phyloP scores from a whole-genome alignment of 2,329 filamentous ascomycete genomes.

The Dissoconium aciculare region DNA sequence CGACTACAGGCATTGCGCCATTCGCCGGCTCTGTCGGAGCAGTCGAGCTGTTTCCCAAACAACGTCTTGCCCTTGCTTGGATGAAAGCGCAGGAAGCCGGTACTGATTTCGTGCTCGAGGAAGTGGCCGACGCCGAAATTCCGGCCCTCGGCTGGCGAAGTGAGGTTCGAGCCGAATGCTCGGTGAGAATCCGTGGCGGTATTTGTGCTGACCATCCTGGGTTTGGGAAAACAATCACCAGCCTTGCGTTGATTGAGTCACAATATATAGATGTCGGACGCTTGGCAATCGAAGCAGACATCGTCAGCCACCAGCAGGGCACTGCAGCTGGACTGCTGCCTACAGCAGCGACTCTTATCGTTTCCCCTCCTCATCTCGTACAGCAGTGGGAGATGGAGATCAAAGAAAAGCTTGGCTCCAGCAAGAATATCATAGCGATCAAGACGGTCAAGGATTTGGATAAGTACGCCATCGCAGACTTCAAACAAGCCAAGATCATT shows the following conservation, averaged over 20 bases:
- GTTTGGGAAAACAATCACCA: conserved; percentile 51
- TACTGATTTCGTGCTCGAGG: conserved; percentile 36
- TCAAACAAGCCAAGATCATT: conserved; percentile 39
- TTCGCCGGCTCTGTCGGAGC: conserved; percentile 6
- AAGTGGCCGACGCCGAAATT: conserved; percentile 42
- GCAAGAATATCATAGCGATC: conserved; percentile 15
- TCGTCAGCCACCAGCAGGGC: conserved; percentile 2
- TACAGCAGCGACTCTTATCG: conserved; percentile 43
- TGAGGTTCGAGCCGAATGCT: conserved; percentile 37
- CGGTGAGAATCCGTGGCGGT: conserved; percentile 38
- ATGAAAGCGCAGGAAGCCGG: conserved; percentile 41
- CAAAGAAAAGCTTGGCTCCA: conserved; percentile 27
- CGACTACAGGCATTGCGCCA: conserved; percentile 5
- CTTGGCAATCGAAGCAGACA: conserved; percentile 2
- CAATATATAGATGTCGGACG: conserved; percentile 22
- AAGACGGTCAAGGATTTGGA: conserved; percentile 26
- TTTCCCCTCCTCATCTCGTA: conserved; percentile 41
- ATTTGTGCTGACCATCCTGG: conserved; percentile 50
- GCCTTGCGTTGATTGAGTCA: conserved; percentile 40
- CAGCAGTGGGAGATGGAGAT: conserved; percentile 46
- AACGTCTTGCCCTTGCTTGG: conserved; percentile 43
- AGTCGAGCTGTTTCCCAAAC: conserved; percentile 35
- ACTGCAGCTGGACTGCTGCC: conserved; percentile 25
- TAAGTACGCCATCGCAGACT: conserved; percentile 28
- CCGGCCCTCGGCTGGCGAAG: conserved; percentile 36